Base-by-base conservation (phyloP, 2,329 filamentous ascomycete species). In the Domatiomyces catenatus region DNA sequence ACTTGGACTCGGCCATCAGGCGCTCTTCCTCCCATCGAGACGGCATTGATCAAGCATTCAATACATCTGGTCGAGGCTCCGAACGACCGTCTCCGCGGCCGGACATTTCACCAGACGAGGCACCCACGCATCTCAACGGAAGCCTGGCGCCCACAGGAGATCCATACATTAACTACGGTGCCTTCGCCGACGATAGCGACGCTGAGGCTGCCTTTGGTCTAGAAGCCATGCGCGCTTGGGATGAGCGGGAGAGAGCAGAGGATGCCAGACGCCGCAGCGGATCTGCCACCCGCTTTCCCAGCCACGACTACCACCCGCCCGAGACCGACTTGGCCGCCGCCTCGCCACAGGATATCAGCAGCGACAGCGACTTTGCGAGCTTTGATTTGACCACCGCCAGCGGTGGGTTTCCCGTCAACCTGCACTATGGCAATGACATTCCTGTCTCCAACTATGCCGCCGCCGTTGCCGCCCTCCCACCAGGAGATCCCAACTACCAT, bases 131-230 rank as follows among this genome's bases (percentile, higher is more conserved):
- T 50, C 68, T 69, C 1, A 78, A 81, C 58, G 74, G 72, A 2
- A 69, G 70, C 54, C 62, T 71, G 61, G 62, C 68, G 55, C 61
- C 68, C 3, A 71, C 70, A 3, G 69, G 66, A 3, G 68, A 69
- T 49, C 63, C 71, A 48, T 67, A 69, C 52, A 64, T 70, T 42
- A 70, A 71, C 53, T 70, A 72, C 52, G 69, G 68, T 53, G 68
- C 69, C 5, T 75, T 74, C 58, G 73, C 73, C 55, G 84, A 90
- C 50, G 87, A 93, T 47, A 93, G 87, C 62, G 90, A 96, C 62
- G 80, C 84, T 0, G 90, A 95, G 65, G 90, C 84, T 18, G 81
- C 84, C 42, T 86, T 86, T 53, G 90, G 92, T 15, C 70, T 93
- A 48, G 77, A 85, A 62, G 88, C 88, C 57, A 80, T 96, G 75